Evolutionary conservation across 257 asterid genomes (phyloP).

Genomic region (Forsythia suspensa): DNA sequence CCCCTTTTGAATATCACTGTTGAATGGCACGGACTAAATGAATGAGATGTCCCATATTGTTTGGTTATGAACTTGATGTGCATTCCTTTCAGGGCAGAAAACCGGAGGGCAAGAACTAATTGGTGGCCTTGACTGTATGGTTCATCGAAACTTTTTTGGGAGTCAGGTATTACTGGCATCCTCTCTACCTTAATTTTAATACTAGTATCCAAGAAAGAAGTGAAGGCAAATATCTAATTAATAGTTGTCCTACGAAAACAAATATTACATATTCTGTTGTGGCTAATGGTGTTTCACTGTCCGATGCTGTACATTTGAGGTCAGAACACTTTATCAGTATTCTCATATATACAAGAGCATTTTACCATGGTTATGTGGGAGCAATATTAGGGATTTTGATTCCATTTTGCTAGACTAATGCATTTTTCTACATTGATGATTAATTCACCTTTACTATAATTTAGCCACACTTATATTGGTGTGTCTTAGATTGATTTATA

Average conservation of each 20-base stretch:
- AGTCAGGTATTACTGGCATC: conserved; percentile 60
- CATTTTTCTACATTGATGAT: background rate
- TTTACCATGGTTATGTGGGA: background rate
- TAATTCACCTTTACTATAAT: background rate
- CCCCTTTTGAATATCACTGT: background rate
- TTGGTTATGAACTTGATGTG: conserved; percentile 23
- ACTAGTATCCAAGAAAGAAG: background rate
- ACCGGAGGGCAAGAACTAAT: conserved; percentile 90
- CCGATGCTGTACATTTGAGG: background rate
- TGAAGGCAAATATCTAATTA: background rate
- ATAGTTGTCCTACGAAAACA: background rate
- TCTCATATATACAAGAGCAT: background rate
- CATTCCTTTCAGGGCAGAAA: conserved; percentile 69
- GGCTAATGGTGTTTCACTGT: conserved; percentile 7
- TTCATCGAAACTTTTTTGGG: conserved; percentile 89
- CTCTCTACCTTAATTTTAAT: conserved; percentile 2
- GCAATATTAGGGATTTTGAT: background rate
- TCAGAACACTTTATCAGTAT: background rate
- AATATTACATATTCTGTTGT: background rate
- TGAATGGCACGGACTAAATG: background rate
- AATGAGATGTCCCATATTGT: background rate
- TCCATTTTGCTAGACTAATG: no score
- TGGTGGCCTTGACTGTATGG: conserved; percentile 95
- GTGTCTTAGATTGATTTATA: background rate
- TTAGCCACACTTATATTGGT: background rate